phyloP scores from a whole-genome alignment of 805 yeast genomes.

The Allodekkera sacchari region DNA sequence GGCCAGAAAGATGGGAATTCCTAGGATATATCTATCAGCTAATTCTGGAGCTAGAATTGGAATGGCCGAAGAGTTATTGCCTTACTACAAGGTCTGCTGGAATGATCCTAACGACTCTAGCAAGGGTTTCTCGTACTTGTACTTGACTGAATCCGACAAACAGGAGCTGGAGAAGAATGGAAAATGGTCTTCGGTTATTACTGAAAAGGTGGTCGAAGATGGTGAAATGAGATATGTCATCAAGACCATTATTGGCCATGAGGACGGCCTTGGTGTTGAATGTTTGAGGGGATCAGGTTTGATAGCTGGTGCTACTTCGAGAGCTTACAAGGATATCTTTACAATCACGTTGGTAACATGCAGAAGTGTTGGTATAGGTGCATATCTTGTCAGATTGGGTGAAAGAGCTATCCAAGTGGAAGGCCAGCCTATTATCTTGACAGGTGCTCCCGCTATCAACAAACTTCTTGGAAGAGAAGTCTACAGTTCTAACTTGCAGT shows the following conservation, averaged over 20 bases:
- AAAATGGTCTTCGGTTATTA: slow-evolving; percentile 52
- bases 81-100: slow-evolving; percentile 90
- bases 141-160: slow-evolving; percentile 63
- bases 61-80: slow-evolving; percentile 91
- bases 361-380: slow-evolving; percentile 99
- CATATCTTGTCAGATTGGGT: slow-evolving; percentile 94
- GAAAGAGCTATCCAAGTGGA: slow-evolving; percentile 98
- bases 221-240: slow-evolving; percentile 81
- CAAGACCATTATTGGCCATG: slow-evolving; percentile 82
- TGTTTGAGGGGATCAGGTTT: slow-evolving; percentile 97
- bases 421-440: slow-evolving; percentile 96
- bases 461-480: slow-evolving; percentile 95
- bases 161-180: slow-evolving; percentile 49
- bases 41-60: slow-evolving; percentile 99
- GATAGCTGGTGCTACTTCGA: slow-evolving; percentile 97
- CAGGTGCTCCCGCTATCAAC: slow-evolving; percentile 99
- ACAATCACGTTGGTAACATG: slow-evolving; percentile 98
- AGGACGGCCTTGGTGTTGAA: slow-evolving; percentile 97
- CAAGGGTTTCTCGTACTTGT: slow-evolving; percentile 87
- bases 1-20: slow-evolving; percentile 86
- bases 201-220: slow-evolving; percentile 73
- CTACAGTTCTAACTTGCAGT: slow-evolving; percentile 90
- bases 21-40: slow-evolving; percentile 92
- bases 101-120: slow-evolving; percentile 63
- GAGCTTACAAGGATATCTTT: slow-evolving; percentile 95